phyloP scores from a whole-genome alignment of 1,139 yeast species.

The Kodamaea anthophila region DNA sequence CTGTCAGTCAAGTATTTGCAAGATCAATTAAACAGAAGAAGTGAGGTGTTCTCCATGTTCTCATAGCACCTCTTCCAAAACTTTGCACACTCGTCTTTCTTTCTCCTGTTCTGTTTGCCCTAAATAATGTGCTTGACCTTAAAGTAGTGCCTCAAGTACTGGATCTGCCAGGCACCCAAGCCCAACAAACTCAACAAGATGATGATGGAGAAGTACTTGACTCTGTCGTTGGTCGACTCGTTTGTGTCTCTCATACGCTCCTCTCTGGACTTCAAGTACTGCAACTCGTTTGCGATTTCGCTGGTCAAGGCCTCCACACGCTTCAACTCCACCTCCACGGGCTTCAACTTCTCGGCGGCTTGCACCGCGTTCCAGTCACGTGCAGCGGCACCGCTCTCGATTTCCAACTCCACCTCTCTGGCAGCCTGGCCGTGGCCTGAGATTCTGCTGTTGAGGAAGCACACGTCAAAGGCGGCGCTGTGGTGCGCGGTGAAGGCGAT shows the following conservation, averaged over 20 bases:
- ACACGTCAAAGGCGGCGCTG: constrained; percentile 82
- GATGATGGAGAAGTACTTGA: constrained; percentile 72
- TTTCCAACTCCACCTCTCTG: constrained; percentile 78
- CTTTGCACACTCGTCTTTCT: too few species aligned
- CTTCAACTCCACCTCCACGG: constrained; percentile 83
- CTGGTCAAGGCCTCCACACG: constrained; percentile 76
- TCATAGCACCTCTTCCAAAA: too few species aligned
- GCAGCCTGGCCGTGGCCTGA: constrained; percentile 8
- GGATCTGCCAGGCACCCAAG: constrained; percentile 88
- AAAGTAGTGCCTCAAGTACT: constrained; percentile 87
- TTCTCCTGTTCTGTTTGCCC: too few species aligned
- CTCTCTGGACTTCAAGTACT: constrained; percentile 81
- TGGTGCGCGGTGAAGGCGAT: constrained; percentile 81
- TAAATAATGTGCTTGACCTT: constrained; percentile 88
- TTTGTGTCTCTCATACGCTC: constrained; percentile 92
- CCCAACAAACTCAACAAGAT: constrained; percentile 64
- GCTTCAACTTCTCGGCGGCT: constrained; percentile 87
- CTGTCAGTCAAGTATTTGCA: too few species aligned
- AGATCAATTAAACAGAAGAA: too few species aligned
- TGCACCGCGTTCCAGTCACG: constrained; percentile 97
- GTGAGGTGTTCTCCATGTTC: too few species aligned
- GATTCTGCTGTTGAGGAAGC: constrained; percentile 62
- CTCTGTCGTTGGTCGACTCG: constrained; percentile 86
- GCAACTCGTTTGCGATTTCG: constrained; percentile 72
- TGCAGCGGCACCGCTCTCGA: constrained; percentile 94